These are phyloP conservation scores for Dissophora globulifera DNA, from an alignment of 192 early-diverging fungal species.

Conservation along the genomic window DNA sequence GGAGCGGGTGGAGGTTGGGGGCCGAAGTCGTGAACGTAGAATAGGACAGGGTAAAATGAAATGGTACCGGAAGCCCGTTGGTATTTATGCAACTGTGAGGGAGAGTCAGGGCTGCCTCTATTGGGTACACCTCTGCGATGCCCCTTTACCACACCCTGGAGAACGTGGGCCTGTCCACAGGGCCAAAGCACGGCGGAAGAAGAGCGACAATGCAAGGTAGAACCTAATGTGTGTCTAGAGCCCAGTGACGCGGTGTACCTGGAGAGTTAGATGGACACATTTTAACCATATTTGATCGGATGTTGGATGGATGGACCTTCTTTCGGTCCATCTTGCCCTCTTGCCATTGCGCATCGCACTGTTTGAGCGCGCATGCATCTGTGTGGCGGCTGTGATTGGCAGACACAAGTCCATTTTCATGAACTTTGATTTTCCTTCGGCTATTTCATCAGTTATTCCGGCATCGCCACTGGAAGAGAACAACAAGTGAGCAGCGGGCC, in stretches of 20 bases:
- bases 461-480: too few relatives aligned
- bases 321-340: too few relatives aligned
- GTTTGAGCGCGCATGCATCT: too few relatives aligned
- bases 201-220: neutral
- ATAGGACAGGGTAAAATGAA: neutral
- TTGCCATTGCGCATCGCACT: too few relatives aligned
- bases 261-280: neutral
- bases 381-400: too few relatives aligned
- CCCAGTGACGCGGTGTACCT: neutral
- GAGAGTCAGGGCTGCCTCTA: neutral
- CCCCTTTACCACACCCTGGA: neutral
- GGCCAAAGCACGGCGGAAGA: neutral
- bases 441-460: too few relatives aligned
- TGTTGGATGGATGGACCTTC: neutral
- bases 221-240: neutral
- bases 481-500: too few relatives aligned
- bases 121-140: neutral
- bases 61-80: neutral
- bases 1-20: neutral
- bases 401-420: too few relatives aligned
- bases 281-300: neutral
- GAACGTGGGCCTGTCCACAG: conserved; percentile 10
- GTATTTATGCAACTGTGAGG: neutral
- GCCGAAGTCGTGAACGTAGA: neutral
- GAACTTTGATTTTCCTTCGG: too few relatives aligned